These are phyloP conservation scores for Rosa rugosa DNA, from an alignment of 306 rosid species.

Conservation along the genomic window DNA sequence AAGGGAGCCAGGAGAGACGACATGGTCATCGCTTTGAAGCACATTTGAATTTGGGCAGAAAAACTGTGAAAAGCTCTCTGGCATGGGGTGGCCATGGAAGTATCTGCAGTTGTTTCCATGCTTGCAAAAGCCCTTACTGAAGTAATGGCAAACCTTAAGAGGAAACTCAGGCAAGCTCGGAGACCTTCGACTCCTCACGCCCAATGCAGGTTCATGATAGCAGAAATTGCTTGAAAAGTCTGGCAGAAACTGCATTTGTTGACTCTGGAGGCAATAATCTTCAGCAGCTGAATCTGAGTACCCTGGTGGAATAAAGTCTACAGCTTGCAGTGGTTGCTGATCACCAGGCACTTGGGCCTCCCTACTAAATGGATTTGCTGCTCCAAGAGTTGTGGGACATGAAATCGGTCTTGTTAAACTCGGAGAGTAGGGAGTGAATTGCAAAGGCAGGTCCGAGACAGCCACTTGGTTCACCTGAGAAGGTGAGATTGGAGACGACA, in stretches of 20 bases:
- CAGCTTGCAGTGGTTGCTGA: conserved; percentile 25
- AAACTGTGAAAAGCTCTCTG: conserved; percentile 30
- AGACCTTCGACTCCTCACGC: conserved; percentile 37
- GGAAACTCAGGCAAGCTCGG: conserved; percentile 47
- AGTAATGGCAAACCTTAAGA: conserved; percentile 43
- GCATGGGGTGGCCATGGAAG: conserved; percentile 34
- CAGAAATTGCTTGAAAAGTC: conserved; percentile 30
- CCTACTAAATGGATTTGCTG: conserved; percentile 32
- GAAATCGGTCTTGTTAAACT: conserved; percentile 15
- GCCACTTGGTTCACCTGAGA: conserved; percentile 31
- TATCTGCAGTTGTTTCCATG: conserved; percentile 48
- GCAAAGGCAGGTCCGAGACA: conserved; percentile 30
- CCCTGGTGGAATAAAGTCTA: conserved; percentile 27
- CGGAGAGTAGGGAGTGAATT: conserved; percentile 24
- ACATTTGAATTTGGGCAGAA: conserved; percentile 23
- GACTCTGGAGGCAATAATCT: conserved; percentile 29
- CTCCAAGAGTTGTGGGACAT: conserved; percentile 27
- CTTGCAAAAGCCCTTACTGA: conserved; percentile 49
- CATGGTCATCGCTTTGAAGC: conserved; percentile 29
- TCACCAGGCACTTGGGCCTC: conserved; percentile 33
- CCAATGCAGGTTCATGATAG: conserved; percentile 33
- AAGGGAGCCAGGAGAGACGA: conserved; percentile 32
- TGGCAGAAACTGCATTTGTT: conserved; percentile 30
- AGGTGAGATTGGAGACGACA: conserved; percentile 34
- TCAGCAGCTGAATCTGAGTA: conserved; percentile 28